Conservation (phyloP, 139 green algal genomes). For the Penium margaritaceum region DNA sequence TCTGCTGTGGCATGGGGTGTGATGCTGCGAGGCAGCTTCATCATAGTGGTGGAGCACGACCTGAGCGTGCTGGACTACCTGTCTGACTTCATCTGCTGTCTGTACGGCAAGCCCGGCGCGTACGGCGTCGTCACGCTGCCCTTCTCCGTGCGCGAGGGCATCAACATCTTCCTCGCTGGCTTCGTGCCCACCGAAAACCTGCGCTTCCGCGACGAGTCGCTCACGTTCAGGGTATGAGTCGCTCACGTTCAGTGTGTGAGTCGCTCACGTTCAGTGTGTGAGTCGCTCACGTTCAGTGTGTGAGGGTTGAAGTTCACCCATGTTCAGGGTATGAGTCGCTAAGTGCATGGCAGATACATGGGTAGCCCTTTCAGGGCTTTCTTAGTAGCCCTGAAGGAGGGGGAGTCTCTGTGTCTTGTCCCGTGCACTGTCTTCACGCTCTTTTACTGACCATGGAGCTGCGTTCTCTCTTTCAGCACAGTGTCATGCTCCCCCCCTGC, state of each 20-base stretch:
- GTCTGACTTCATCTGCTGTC: constrained; percentile 98
- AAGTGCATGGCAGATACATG: too few species aligned
- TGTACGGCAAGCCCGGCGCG: constrained; percentile 93
- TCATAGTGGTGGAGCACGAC: constrained; percentile 97
- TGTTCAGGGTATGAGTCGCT: too few species aligned
- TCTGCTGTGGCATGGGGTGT: too few species aligned
- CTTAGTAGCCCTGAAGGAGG: neutral
- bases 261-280: too few species aligned
- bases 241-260: too few species aligned
- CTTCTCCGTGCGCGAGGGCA: constrained; percentile 73
- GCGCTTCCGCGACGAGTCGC: constrained; percentile 86
- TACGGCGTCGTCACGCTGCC: constrained; percentile 97
- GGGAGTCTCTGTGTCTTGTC: neutral
- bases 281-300: too few species aligned
- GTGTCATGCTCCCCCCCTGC: too few species aligned
- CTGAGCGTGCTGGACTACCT: constrained; percentile 95
- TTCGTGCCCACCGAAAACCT: constrained; percentile 99
- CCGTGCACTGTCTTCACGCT: neutral
- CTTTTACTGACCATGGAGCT: neutral
- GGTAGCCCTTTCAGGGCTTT: too few species aligned
- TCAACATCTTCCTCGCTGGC: constrained; percentile 87
- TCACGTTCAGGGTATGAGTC: constrained; percentile 96
- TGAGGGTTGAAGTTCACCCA: too few species aligned
- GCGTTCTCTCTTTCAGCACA: too few species aligned
- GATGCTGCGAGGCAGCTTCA: too few species aligned